Evolutionary conservation across 176 grass and related monocot species (phyloP).

Genomic region (Guadua angustifolia): DNA sequence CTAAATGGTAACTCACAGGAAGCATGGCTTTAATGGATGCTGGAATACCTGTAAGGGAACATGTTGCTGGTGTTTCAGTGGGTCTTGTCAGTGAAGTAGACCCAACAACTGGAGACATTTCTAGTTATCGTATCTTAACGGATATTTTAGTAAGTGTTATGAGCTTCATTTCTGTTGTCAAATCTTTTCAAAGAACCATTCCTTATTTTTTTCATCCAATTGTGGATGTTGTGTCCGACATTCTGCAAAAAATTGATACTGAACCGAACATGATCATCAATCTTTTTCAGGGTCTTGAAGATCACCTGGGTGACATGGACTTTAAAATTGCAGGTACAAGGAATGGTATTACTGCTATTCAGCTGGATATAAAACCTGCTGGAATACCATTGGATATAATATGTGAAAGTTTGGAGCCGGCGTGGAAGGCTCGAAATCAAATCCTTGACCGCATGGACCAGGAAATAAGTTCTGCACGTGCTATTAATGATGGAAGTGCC

Average conservation of each 20-base stretch:
- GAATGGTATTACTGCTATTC: constrained; percentile 93
- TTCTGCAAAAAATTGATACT: constrained; percentile 8
- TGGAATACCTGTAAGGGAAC: constrained; percentile 97
- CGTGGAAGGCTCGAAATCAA: constrained; percentile 74
- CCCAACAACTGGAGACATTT: constrained; percentile 69
- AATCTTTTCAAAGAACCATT: constrained; percentile 15
- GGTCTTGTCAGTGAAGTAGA: constrained; percentile 88
- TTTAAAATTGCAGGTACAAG: constrained; percentile 99
- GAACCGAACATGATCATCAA: constrained; percentile 17
- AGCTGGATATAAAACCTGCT: constrained; percentile 99
- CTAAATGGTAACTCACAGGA: constrained; percentile 48
- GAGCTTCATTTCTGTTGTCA: constrained; percentile 9
- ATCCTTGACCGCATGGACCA: constrained; percentile 92
- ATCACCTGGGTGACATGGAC: constrained; percentile 97
- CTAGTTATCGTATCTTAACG: constrained; percentile 83
- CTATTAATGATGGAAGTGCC: constrained; percentile 68
- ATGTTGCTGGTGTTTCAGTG: constrained; percentile 98
- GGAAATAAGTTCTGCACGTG: constrained; percentile 81
- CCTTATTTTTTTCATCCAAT: neutral
- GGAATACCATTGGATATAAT: constrained; percentile 97
- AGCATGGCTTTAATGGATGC: constrained; percentile 99
- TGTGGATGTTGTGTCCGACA: constrained; percentile 6
- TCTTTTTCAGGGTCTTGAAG: constrained; percentile 84
- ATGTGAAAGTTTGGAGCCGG: constrained; percentile 92
- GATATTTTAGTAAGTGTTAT: constrained; percentile 82